phyloP scores from a whole-genome alignment of 768 basidiomycete genomes.

The Russula earlei region DNA sequence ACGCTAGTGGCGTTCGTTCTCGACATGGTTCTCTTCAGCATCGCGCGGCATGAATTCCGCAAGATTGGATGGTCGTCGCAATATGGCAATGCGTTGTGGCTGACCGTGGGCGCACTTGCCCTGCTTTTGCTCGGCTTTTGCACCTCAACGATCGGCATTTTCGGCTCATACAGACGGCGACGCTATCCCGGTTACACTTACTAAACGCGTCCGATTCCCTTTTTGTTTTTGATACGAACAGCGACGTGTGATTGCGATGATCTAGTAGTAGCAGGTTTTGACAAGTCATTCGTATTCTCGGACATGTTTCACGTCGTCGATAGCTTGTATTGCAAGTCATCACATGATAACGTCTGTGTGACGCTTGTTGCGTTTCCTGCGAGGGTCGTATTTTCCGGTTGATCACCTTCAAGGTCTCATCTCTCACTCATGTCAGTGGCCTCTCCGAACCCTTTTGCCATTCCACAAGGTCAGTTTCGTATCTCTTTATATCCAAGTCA shows the following conservation, averaged over 20 bases:
- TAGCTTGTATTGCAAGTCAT: too few relatives aligned
- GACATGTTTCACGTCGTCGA: too few relatives aligned
- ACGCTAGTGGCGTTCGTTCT: conserved; percentile 64
- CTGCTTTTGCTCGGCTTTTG: conserved; percentile 61
- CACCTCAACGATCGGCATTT: conserved; percentile 53
- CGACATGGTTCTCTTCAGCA: conserved; percentile 74
- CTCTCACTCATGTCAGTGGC: not conserved
- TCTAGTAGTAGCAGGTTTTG: too few relatives aligned
- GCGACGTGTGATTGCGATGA: too few relatives aligned
- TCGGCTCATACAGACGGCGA: conserved; percentile 49
- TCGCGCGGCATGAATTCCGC: conserved; percentile 50
- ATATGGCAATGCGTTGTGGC: conserved; percentile 78
- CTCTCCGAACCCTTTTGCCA: not conserved
- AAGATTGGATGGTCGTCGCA: conserved; percentile 38
- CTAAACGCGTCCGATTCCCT: too few relatives aligned
- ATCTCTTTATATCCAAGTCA: not conserved
- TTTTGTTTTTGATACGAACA: too few relatives aligned
- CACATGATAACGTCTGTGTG: too few relatives aligned
- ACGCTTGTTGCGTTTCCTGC: too few relatives aligned
- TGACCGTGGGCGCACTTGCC: conserved; percentile 65
- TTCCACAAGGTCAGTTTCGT: not conserved
- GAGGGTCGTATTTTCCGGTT: too few relatives aligned
- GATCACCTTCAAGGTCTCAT: not conserved
- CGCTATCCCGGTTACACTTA: conserved; percentile 20
- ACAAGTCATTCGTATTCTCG: too few relatives aligned